Percentiles rank a stretch among this genome's conserved stretches.
Conservation (phyloP, 2,329 filamentous ascomycete genomes). For the Davidsoniella eucalypti region DNA sequence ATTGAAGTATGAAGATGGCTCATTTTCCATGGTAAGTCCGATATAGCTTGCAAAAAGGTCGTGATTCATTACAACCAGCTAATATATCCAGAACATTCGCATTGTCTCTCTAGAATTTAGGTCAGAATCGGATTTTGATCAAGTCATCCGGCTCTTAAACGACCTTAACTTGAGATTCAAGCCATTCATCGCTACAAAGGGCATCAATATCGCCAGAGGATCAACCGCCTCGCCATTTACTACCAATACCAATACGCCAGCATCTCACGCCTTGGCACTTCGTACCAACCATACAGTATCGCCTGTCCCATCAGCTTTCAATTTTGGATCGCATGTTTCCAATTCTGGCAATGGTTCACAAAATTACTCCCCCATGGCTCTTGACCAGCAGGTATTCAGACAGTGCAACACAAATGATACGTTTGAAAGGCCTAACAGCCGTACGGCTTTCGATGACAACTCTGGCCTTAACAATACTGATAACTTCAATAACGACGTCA, state of each 20-base stretch:
- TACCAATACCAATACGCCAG: background rate
- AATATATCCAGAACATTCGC: constrained; percentile 4
- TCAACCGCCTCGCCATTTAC: constrained; percentile 9
- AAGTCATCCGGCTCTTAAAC: constrained; percentile 8
- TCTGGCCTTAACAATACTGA: too few species aligned
- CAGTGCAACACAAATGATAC: too few species aligned
- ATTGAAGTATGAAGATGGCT: constrained; percentile 9
- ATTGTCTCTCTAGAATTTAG: constrained; percentile 10
- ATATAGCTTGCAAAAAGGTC: background rate
- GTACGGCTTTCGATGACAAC: too few species aligned
- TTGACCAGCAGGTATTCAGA: background rate
- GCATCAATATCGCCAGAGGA: background rate
- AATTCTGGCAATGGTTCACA: background rate
- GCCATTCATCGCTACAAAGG: constrained; percentile 6
- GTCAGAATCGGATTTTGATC: constrained; percentile 4
- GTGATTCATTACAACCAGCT: background rate
- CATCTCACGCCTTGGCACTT: background rate
- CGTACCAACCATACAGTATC: constrained; percentile 9
- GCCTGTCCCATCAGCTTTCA: constrained; percentile 3
- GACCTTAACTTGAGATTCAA: constrained; percentile 8
- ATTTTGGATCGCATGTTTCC: background rate
- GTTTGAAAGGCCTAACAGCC: too few species aligned
- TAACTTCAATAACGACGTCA: too few species aligned
- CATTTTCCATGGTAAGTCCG: constrained; percentile 1
- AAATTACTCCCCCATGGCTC: background rate